Percentiles rank a stretch among this genome's conserved stretches.
Evolutionary conservation across 2,329 filamentous ascomycete species (phyloP).

Genomic region (Ophiostoma montium): DNA sequence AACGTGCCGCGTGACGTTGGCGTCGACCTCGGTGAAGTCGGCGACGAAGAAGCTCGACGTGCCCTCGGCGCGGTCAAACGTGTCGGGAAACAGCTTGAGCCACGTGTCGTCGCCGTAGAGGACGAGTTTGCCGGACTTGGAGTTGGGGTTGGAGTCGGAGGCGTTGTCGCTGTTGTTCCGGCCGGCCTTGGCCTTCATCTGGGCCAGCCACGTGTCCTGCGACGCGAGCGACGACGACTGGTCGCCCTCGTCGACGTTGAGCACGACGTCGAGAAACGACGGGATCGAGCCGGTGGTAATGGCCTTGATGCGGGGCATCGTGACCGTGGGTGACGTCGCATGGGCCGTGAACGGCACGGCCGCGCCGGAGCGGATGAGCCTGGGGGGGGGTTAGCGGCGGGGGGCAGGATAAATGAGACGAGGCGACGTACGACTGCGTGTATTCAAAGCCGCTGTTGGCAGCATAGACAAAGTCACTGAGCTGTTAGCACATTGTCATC

Average conservation of each 20-base stretch:
- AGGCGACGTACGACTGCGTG: constrained; percentile 53
- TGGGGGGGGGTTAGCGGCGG: constrained; percentile 21
- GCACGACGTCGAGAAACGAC: constrained; percentile 89
- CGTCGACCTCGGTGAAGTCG: constrained; percentile 95
- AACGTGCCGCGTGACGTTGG: constrained; percentile 90
- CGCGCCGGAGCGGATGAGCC: constrained; percentile 67
- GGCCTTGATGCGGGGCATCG: constrained; percentile 94
- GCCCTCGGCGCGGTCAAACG: constrained; percentile 77
- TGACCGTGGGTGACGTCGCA: constrained; percentile 92
- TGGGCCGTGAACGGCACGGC: constrained; percentile 91
- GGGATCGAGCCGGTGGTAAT: constrained; percentile 97
- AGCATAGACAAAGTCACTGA: constrained; percentile 84
- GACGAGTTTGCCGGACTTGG: constrained; percentile 65
- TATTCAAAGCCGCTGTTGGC: constrained; percentile 68
- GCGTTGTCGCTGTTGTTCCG: too few relatives aligned
- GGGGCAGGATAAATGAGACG: neutral
- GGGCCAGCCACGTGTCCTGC: constrained; percentile 93
- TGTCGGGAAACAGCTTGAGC: constrained; percentile 87
- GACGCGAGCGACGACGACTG: constrained; percentile 73
- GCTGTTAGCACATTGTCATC: neutral
- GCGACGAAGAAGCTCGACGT: constrained; percentile 98
- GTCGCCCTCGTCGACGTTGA: constrained; percentile 92
- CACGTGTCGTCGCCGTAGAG: constrained; percentile 98
- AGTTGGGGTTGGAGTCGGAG: too few relatives aligned
- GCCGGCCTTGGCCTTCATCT: constrained; percentile 60